Base-by-base conservation (phyloP, 2,329 filamentous ascomycete genomes). In the Meredithiella fracta region DNA sequence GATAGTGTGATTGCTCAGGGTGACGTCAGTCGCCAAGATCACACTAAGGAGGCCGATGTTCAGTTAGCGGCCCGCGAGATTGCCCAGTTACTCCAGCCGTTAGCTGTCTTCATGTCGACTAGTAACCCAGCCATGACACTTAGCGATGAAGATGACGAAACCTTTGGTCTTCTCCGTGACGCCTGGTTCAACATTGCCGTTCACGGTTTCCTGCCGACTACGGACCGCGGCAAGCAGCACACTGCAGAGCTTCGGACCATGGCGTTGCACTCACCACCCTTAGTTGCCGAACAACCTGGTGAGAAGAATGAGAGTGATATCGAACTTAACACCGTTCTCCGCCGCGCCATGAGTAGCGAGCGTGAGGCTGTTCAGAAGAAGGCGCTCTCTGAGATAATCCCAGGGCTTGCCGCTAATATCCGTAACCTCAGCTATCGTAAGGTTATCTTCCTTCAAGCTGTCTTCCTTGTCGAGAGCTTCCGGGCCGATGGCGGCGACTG, bases 181-280 rank as follows among this genome's bases (percentile, higher is more conserved):
- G 87, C 88, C 3, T 99, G 92, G 92, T 97, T 96, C 71, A 99
- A 98, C 64, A 88, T 97, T 60, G 86, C 90, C 22, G 85, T 95
- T 0, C 92, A 98, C 66, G 92, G 90, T 3, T 94, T 97, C 65
- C 83, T 82, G 8, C 75, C 84, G 9, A 77, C 78, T 15, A 91
- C 88, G 0, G 77, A 82, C 15, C 78, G 85, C 55, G 86, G 83
- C 17, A 83, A 82, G 65, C 78, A 79, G 61, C 80, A 94, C 63
- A 69, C 82, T 52, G 77, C 83, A 57, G 89, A 96, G 65, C 74
- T 99, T 20, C 81, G 86, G 23, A 74, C 86, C 37, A 82, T 99
- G 65, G 91, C 94, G 1, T 80, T 88, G 53, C 83, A 95, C 67
- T 95, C 90, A 11, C 83, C 86, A 26, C 86, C 92, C 0, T 71